Evolutionary conservation across 2,329 filamentous ascomycete species (phyloP), one percentile per base, ranked within the genome.

Genomic region (Trichophyton equinum): DNA sequence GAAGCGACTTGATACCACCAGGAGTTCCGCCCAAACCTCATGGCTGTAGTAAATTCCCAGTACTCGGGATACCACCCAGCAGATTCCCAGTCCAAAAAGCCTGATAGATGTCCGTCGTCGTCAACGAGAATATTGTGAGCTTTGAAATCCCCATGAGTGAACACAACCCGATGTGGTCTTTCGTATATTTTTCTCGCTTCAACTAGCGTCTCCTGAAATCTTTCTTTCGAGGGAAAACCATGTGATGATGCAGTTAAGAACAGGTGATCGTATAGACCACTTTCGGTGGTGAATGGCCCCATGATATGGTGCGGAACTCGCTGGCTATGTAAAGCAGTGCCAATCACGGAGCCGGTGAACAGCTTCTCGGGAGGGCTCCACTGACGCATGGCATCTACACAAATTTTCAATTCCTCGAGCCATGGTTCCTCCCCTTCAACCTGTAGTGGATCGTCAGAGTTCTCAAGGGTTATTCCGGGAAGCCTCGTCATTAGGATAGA

Each of bases 391-490:
- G 68, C 63, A 36, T 64, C 38, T 8, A 76, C 36, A 27, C 70
- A 75, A 40, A 47, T 59, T 57, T 68, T 73, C 15, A 76, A 63
- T 60, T 77, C 71, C 1, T 68, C 47, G 15, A 73, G 65, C 67
- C 69, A 72, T 4, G 69, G 70, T 1, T 67, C 68, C 59, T 73
- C 69, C 4, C 63, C 61, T 40, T 74, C 65, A 18, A 65, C 47
- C 8, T 65, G 62, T 40, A 76, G 65, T 18, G 22, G 42, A 58
- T 73, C 65, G 18, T 61, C 64, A 2, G 65, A 65, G 58, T 74
- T 70, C 18, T 65, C 68, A 27, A 76, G 63, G 9, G 67, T 33
- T 18, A 36, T n/a, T 4, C 51, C 51, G 1, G 51, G 51, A n/a
- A 55, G 51, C 33, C 51, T 55, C 20, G 56, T 42, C 56, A 76